Conservation (phyloP, 495 filamentous ascomycete genomes). For the Monascus purpureus region DNA sequence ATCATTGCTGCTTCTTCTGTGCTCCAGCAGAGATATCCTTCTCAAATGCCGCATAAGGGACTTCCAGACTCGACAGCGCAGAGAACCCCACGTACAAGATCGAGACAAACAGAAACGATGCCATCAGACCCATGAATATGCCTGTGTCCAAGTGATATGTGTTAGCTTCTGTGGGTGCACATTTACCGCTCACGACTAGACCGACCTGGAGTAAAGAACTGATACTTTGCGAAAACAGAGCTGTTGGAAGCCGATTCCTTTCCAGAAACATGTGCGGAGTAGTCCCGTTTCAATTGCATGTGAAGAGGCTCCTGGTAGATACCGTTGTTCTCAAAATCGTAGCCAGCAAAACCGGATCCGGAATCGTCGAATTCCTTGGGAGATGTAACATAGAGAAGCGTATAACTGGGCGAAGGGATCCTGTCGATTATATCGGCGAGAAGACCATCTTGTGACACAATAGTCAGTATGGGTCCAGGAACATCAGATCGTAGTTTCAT, state of each 20-base stretch:
- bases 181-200: conserved; percentile 1
- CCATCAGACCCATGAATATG: conserved; percentile 71
- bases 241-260: conserved; percentile 20
- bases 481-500: background rate
- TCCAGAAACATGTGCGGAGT: conserved; percentile 15
- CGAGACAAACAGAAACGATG: conserved; percentile 49
- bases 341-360: conserved; percentile 27
- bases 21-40: conserved; percentile 82
- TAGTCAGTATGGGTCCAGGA: conserved; percentile 5
- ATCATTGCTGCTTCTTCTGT: conserved; percentile 73
- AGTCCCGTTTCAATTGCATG: conserved; percentile 47
- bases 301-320: conserved; percentile 35
- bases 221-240: conserved; percentile 80
- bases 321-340: conserved; percentile 33
- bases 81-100: conserved; percentile 67
- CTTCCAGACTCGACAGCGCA: conserved; percentile 65
- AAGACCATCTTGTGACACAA: conserved; percentile 36
- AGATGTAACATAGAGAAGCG: conserved; percentile 47
- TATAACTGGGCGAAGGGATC: conserved; percentile 41
- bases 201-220: conserved; percentile 67
- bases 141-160: conserved; percentile 29
- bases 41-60: conserved; percentile 88
- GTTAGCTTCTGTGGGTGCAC: background rate
- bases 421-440: conserved; percentile 42
- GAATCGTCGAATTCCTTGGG: conserved; percentile 26